Evolutionary conservation across 495 filamentous ascomycete genomes (phyloP).

Genomic region (Neurospora sp.): DNA sequence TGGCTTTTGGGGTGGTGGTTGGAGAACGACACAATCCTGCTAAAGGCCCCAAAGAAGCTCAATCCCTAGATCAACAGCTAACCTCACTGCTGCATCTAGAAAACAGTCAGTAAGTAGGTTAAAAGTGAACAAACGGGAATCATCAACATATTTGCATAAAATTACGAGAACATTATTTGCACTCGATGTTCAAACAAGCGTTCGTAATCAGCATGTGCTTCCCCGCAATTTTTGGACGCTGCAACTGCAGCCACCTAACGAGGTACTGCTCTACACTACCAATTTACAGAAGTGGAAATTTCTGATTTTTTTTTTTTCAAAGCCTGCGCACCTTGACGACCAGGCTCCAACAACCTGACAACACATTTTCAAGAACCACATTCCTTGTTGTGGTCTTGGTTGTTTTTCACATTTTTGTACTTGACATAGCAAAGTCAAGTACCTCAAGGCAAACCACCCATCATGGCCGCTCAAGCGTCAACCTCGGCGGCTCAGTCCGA

Average conservation of each 20-base stretch:
- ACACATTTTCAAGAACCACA: not conserved
- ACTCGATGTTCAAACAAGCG: not conserved
- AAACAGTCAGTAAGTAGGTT: not conserved
- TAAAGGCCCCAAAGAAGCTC: not conserved
- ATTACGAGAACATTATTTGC: not conserved
- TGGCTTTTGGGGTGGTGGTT: not conserved
- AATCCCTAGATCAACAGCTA: not conserved
- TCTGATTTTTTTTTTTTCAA: not conserved
- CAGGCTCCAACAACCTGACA: not conserved
- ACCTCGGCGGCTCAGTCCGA: conserved; percentile 2
- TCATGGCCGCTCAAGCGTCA: not conserved
- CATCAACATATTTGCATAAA: too few species aligned
- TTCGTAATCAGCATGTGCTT: not conserved
- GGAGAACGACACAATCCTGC: not conserved
- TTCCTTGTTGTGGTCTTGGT: not conserved
- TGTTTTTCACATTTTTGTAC: not conserved
- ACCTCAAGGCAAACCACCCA: not conserved
- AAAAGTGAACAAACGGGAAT: too few species aligned
- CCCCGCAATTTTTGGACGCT: not conserved
- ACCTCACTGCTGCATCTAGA: not conserved
- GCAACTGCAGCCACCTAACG: not conserved
- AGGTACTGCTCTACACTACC: not conserved
- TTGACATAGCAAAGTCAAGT: not conserved
- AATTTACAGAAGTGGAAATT: not conserved
- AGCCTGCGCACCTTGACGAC: not conserved